phyloP scores from a whole-genome alignment of 768 basidiomycete genomes.

The Rhodocollybia butyracea region DNA sequence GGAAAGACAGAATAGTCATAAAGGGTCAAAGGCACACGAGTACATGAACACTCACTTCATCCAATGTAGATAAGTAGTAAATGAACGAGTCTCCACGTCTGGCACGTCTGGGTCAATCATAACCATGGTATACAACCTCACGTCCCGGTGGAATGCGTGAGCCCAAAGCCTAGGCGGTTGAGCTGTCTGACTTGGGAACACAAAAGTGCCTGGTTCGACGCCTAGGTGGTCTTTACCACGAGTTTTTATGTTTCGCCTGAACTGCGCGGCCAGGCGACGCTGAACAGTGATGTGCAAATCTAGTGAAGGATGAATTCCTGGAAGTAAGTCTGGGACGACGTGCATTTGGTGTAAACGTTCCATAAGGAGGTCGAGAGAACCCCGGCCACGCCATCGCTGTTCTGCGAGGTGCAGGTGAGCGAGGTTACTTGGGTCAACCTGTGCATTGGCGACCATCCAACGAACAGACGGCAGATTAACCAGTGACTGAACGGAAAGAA shows the following conservation, averaged over 20 bases:
- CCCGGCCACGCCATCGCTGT: constrained; percentile 82
- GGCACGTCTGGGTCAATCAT: constrained; percentile 94
- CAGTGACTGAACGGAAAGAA: constrained; percentile 76
- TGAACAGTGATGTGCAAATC: constrained; percentile 66
- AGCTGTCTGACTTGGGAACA: constrained; percentile 21
- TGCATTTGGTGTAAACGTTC: constrained; percentile 90
- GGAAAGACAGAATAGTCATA: background rate
- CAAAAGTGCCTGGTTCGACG: constrained; percentile 70
- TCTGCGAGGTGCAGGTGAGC: constrained; percentile 81
- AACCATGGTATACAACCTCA: constrained; percentile 81
- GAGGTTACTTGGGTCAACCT: constrained; percentile 66
- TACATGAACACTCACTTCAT: constrained; percentile 55
- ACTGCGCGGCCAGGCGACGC: constrained; percentile 27
- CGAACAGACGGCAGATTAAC: constrained; percentile 82
- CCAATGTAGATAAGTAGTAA: constrained; percentile 80
- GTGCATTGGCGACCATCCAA: constrained; percentile 76
- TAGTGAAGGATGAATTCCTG: constrained; percentile 64
- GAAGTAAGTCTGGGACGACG: constrained; percentile 84
- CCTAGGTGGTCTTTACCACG: constrained; percentile 32
- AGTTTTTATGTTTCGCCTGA: constrained; percentile 8
- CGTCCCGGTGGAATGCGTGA: constrained; percentile 80
- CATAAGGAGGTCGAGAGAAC: constrained; percentile 87
- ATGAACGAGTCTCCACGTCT: constrained; percentile 60
- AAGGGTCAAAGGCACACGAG: constrained; percentile 5
- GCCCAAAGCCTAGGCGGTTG: constrained; percentile 31